phyloP scores from a whole-genome alignment of 352 stramenopile genomes.

The Pythium dissimile region DNA sequence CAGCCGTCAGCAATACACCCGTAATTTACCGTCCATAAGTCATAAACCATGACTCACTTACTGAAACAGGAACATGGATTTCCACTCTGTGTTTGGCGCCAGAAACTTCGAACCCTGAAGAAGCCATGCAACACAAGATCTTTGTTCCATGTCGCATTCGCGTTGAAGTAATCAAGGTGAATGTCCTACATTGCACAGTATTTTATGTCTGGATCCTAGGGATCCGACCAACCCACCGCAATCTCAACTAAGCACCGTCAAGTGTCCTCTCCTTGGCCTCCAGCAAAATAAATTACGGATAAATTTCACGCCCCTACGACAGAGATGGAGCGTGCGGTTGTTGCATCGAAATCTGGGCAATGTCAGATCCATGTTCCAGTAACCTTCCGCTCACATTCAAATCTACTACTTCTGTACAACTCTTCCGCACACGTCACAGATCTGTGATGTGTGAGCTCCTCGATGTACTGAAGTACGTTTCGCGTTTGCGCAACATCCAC shows the following conservation, averaged over 20 bases:
- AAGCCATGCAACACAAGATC: no score
- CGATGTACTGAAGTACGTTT: background rate
- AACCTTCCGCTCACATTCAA: slow-evolving; percentile 4
- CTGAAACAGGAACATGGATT: no score
- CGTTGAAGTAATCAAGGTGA: no score
- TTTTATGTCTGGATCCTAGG: no score
- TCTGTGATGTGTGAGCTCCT: background rate
- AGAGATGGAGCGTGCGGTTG: slow-evolving; percentile 5
- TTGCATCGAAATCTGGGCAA: background rate
- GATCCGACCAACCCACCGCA: no score
- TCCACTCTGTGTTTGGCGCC: no score
- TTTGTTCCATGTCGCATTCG: no score
- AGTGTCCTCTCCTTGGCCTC: no score
- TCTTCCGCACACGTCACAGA: slow-evolving; percentile 11
- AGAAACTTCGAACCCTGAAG: no score
- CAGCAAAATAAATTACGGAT: no score
- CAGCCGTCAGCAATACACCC: background rate
- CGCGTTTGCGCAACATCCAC: slow-evolving; percentile 14
- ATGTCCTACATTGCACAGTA: no score
- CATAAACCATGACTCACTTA: background rate
- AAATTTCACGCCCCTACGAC: slow-evolving; percentile 11
- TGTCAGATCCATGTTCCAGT: background rate
- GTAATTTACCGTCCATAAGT: slow-evolving; percentile 20
- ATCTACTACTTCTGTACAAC: background rate
- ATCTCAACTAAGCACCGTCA: no score